phyloP scores from a whole-genome alignment of 805 yeast genomes.

The Ogataea sp. region DNA sequence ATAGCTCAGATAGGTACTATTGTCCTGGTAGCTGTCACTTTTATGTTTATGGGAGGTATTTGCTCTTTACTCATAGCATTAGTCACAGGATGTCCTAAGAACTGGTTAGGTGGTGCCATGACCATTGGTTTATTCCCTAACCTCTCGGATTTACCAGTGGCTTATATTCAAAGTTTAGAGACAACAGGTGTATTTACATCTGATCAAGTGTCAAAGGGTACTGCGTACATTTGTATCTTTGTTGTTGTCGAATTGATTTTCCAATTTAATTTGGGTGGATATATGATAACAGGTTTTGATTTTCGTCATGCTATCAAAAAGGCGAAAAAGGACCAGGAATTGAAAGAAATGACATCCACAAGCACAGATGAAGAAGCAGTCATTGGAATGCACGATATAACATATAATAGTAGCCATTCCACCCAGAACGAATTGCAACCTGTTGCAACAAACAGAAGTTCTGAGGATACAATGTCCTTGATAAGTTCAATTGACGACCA shows the following conservation, averaged over 20 bases:
- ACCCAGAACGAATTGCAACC: no score
- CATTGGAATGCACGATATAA: slow-evolving; percentile 6
- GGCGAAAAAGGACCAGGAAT: slow-evolving; percentile 16
- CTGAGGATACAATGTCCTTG: background rate
- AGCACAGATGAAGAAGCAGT: slow-evolving; percentile 9
- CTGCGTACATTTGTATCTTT: slow-evolving; percentile 76
- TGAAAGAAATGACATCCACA: slow-evolving; percentile 9
- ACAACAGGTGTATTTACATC: slow-evolving; percentile 50
- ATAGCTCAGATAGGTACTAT: slow-evolving; percentile 64
- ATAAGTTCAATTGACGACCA: background rate
- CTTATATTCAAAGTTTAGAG: slow-evolving; percentile 68
- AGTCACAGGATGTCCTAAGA: slow-evolving; percentile 53
- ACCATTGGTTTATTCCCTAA: slow-evolving; percentile 74
- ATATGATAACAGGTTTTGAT: slow-evolving; percentile 62
- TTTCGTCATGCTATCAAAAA: slow-evolving; percentile 32
- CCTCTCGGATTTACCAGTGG: slow-evolving; percentile 78
- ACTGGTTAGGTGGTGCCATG: slow-evolving; percentile 71
- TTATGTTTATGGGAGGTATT: slow-evolving; percentile 37
- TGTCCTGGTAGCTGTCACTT: slow-evolving; percentile 37
- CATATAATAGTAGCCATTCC: background rate
- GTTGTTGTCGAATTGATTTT: slow-evolving; percentile 58
- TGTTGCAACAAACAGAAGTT: no score
- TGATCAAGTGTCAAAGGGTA: slow-evolving; percentile 63
- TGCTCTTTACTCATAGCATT: slow-evolving; percentile 33
- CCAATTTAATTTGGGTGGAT: slow-evolving; percentile 73